Evolutionary conservation across 768 basidiomycete genomes (phyloP), one percentile per base, ranked within the genome.

Genomic region (Lentinus tigrinus): DNA sequence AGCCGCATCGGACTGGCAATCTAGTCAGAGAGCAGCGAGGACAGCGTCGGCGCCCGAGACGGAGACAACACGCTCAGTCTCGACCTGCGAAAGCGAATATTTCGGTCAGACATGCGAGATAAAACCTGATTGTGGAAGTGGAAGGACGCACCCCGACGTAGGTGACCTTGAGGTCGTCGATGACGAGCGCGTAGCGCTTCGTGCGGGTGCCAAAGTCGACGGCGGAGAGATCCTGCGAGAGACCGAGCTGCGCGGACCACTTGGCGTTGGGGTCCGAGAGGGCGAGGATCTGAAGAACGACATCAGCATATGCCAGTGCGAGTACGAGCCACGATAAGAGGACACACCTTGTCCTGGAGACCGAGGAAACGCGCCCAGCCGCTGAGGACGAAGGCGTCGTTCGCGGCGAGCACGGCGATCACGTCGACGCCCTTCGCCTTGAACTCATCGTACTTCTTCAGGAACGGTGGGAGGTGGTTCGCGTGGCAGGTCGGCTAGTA

Each of bases 351-450:
- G 69, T 93, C 89, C 64, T 83, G 79, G 63, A 85, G 72, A 8
- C 65, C 66, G 40, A 66, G 53, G 43, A 68, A 64, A 40, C 68
- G 64, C 28, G 61, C 67, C 71, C 71, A 72, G 27, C 70, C 71
- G 65, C 81, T 81, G 64, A 88, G 83, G 44, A 90, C 88, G 65
- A 89, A 94, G 7, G 80, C 78, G 68, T 95, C 93, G 70, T 95
- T 95, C 56, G 91, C 86, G 24, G 85, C 76, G 54, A 95, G 73
- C 54, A 94, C 81, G 60, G 85, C 88, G 59, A 92, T 81, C 51
- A 82, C 78, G 58, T 83, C 80, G 66, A 93, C 74, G 11, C 90
- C 93, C 72, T 91, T 93, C 3, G 76, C 81, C 74, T 85, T 85
- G 82, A 90, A 90, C 67, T 85, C 76, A 14, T 85, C 80, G 70